Percentiles rank a stretch among this genome's conserved stretches.
Evolutionary conservation across 805 yeast genomes (phyloP).

Genomic region (Candida takata): DNA sequence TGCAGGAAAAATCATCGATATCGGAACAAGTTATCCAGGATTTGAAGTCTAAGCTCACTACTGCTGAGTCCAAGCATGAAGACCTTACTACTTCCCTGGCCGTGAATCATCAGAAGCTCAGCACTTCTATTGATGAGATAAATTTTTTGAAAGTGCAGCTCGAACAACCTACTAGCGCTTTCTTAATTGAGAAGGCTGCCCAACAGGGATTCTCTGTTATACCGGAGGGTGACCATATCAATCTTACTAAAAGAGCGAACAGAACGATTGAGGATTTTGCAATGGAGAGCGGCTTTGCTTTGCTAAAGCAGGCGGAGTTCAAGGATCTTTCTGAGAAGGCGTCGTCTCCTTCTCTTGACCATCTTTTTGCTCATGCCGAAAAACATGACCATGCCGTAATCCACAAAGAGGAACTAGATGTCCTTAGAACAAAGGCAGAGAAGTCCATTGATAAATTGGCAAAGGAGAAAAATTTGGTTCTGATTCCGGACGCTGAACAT

Average conservation of each 20-base stretch:
- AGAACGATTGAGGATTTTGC: slow-evolving; percentile 18
- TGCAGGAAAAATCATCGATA: slow-evolving; percentile 6
- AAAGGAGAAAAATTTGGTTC: slow-evolving; percentile 5
- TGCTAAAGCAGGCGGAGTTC: slow-evolving; percentile 11
- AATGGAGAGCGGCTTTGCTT: slow-evolving; percentile 10
- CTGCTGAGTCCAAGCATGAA: slow-evolving; percentile 4
- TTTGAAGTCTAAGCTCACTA: slow-evolving; percentile 8
- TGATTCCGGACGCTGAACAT: slow-evolving; percentile 7
- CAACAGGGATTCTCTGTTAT: slow-evolving; percentile 24
- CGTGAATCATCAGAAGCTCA: slow-evolving; percentile 3
- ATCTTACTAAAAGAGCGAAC: slow-evolving; percentile 14
- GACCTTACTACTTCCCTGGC: background rate
- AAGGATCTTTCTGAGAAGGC: slow-evolving; percentile 15
- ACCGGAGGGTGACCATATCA: slow-evolving; percentile 18
- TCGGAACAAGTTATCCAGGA: slow-evolving; percentile 12
- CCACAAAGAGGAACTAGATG: slow-evolving; percentile 12
- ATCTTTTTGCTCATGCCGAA: slow-evolving; percentile 12
- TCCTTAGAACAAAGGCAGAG: slow-evolving; percentile 8
- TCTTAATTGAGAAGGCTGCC: slow-evolving; percentile 24
- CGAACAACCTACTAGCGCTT: slow-evolving; percentile 28
- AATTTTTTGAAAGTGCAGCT: slow-evolving; percentile 8
- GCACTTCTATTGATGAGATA: background rate
- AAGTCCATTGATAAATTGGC: slow-evolving; percentile 17
- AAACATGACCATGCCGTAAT: slow-evolving; percentile 15
- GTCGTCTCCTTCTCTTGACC: slow-evolving; percentile 17